Conservation (phyloP, 805 yeast genomes). For the Yamadazyma insecticola region DNA sequence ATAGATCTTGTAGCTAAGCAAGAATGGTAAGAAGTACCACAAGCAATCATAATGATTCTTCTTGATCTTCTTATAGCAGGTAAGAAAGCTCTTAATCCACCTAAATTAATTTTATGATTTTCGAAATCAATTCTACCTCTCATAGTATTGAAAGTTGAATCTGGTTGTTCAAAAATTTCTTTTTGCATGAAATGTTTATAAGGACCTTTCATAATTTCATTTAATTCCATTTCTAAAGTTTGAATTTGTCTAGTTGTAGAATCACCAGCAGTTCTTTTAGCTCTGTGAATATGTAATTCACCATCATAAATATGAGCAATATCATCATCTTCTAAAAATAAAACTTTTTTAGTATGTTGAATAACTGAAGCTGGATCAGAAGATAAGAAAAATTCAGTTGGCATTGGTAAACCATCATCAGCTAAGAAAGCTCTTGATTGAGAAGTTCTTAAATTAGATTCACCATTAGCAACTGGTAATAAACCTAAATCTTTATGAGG, state of each 20-base stretch:
- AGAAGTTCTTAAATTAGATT: conserved; percentile 68
- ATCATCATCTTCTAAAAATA: conserved; percentile 96
- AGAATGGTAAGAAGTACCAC: conserved; percentile 99
- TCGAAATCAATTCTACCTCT: conserved; percentile 97
- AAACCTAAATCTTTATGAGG: conserved; percentile 27
- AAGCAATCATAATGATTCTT: conserved; percentile 96
- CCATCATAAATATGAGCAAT: conserved; percentile 98
- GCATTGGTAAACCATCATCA: conserved; percentile 89
- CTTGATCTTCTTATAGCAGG: conserved; percentile 91
- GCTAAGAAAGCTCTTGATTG: conserved; percentile 96
- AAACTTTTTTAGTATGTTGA: conserved; percentile 94
- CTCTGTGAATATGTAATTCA: conserved; percentile 97
- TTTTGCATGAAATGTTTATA: conserved; percentile 97
- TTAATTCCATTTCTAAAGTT: conserved; percentile 93
- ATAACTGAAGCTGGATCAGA: conserved; percentile 97
- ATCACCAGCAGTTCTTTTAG: conserved; percentile 73
- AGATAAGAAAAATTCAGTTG: conserved; percentile 92
- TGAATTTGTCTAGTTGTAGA: conserved; percentile 95
- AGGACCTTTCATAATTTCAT: conserved; percentile 97
- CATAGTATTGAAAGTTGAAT: conserved; percentile 97
- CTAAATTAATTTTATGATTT: conserved; percentile 69
- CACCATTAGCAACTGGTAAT: conserved; percentile 51
- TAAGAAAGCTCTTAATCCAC: conserved; percentile 83
- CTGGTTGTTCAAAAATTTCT: conserved; percentile 98
- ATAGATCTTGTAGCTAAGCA: conserved; percentile 95